Conservation (phyloP, 352 stramenopile genomes). For the Pythium vanterpoolii region DNA sequence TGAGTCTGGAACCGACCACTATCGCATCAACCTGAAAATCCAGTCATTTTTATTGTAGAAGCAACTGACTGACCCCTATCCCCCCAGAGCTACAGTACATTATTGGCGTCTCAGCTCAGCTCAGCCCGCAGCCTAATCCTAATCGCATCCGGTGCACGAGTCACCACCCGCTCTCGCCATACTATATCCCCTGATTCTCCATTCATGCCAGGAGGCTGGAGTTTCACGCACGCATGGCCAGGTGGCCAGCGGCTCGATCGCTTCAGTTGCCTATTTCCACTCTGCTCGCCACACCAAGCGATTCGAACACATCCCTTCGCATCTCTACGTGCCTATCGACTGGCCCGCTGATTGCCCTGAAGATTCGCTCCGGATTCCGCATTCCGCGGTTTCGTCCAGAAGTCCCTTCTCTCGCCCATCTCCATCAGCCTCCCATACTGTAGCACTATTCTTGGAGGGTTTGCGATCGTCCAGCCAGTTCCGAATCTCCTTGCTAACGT, state of each 20-base stretch:
- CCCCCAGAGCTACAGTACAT: too few relatives aligned
- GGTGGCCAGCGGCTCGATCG: background rate
- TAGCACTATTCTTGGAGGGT: background rate
- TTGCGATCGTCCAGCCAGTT: background rate
- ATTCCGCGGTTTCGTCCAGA: background rate
- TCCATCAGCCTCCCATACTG: background rate
- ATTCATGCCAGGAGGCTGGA: background rate
- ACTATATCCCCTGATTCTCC: background rate
- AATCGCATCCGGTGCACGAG: too few relatives aligned
- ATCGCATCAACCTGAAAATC: too few relatives aligned
- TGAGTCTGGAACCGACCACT: too few relatives aligned
- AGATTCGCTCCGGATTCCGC: constrained; percentile 4
- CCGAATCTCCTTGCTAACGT: background rate
- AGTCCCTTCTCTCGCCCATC: background rate
- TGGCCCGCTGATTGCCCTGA: background rate
- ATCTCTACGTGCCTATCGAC: background rate
- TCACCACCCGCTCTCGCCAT: too few relatives aligned
- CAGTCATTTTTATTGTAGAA: too few relatives aligned
- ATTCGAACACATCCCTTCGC: background rate
- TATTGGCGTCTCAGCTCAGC: too few relatives aligned
- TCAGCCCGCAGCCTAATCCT: too few relatives aligned
- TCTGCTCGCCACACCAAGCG: background rate
- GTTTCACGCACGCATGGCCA: background rate
- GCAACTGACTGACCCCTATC: too few relatives aligned
- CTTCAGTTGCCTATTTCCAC: background rate